phyloP scores from a whole-genome alignment of 768 basidiomycete genomes.

The Auricularia auricula-judae region DNA sequence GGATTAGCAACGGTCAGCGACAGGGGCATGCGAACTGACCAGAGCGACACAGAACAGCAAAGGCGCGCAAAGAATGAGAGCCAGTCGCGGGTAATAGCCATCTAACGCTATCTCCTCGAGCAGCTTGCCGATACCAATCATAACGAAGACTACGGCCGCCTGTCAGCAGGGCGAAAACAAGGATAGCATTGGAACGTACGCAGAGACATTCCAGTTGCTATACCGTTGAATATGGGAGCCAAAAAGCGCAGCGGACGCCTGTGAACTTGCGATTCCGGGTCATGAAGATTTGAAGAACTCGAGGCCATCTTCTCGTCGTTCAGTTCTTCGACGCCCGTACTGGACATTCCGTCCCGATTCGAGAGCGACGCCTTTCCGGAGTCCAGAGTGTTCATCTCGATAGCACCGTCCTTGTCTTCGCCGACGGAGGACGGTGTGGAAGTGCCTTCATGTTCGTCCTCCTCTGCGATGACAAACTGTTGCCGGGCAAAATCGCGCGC shows the following conservation, averaged over 20 bases:
- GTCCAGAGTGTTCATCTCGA: not conserved
- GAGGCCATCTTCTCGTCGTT: too few species aligned
- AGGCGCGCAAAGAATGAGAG: constrained; percentile 51
- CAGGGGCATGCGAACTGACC: not conserved
- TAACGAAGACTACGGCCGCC: not conserved
- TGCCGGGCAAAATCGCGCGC: not conserved
- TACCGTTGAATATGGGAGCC: not conserved
- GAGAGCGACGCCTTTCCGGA: not conserved
- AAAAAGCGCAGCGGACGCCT: not conserved
- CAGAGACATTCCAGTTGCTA: not conserved
- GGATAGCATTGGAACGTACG: not conserved
- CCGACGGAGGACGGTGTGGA: not conserved
- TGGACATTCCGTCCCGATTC: not conserved
- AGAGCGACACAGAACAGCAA: constrained; percentile 68
- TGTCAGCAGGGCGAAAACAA: not conserved
- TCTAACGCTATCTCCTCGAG: constrained; percentile 35
- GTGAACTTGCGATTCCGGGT: too few species aligned
- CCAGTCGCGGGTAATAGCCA: constrained; percentile 49
- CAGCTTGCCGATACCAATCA: not conserved
- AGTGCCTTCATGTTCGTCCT: not conserved
- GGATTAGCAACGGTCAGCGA: not conserved
- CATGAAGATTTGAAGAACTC: too few species aligned
- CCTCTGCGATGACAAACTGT: not conserved
- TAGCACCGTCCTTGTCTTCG: not conserved
- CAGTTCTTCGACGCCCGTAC: not conserved